Evolutionary conservation across 1,284 basidiomycete species (phyloP).

Genomic region (Volvariella volvacea): DNA sequence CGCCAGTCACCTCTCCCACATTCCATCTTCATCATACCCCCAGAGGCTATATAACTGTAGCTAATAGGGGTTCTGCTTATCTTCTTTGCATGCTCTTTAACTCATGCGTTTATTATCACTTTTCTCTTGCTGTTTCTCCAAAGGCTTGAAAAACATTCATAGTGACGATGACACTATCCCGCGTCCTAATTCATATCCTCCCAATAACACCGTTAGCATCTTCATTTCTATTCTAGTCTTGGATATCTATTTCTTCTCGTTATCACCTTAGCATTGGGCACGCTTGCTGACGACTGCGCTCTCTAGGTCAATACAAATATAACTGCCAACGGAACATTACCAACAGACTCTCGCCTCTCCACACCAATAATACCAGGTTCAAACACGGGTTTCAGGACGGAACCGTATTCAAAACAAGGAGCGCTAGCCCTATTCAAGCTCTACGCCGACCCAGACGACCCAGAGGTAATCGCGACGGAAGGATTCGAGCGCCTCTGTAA

Average conservation of each 20-base stretch:
- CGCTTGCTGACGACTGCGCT: too few relatives aligned
- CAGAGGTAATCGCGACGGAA: conserved; percentile 54
- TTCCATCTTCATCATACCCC: background rate
- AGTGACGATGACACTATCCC: conserved; percentile 28
- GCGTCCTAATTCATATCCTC: background rate
- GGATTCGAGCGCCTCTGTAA: conserved; percentile 61
- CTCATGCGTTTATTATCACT: conserved; percentile 43
- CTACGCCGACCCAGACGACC: conserved; percentile 57
- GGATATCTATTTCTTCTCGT: too few relatives aligned
- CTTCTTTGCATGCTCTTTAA: conserved; percentile 16
- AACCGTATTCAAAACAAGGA: conserved; percentile 43
- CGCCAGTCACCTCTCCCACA: background rate
- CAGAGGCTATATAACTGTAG: background rate
- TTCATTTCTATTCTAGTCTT: background rate
- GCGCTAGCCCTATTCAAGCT: conserved; percentile 50
- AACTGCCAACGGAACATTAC: too few relatives aligned
- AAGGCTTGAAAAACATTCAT: conserved; percentile 32
- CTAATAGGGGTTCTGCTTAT: background rate
- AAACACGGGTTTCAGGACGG: conserved; percentile 7
- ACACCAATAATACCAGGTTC: too few relatives aligned
- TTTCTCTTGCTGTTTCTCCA: conserved; percentile 47
- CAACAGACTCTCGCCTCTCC: too few relatives aligned
- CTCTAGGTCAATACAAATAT: too few relatives aligned
- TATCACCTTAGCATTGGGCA: too few relatives aligned
- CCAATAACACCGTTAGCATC: background rate